Evolutionary conservation across 2,329 filamentous ascomycete species (phyloP).

Genomic region (Trichophyton verrucosum): DNA sequence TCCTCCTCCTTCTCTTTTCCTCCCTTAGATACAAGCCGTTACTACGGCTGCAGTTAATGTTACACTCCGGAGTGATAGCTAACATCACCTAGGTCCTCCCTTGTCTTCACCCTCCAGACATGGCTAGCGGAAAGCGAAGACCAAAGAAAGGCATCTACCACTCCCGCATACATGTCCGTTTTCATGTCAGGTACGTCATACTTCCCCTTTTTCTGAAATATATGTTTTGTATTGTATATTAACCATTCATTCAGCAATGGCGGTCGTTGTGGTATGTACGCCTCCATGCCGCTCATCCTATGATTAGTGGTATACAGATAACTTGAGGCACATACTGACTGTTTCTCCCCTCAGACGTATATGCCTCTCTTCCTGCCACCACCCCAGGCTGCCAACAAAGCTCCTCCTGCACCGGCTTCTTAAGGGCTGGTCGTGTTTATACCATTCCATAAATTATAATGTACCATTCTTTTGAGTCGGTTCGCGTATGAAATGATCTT

Average conservation of each 20-base stretch:
- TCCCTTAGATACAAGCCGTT: too few relatives aligned
- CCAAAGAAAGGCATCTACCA: conserved; percentile 47
- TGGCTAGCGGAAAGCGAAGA: conserved; percentile 39
- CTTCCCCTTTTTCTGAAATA: background rate
- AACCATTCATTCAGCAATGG: conserved; percentile 41
- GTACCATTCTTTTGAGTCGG: background rate
- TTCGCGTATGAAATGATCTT: background rate
- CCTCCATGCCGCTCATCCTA: background rate
- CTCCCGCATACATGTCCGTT: conserved; percentile 62
- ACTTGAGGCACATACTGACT: background rate
- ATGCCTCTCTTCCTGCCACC: conserved; percentile 54
- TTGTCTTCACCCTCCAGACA: conserved; percentile 37
- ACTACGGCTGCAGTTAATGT: background rate
- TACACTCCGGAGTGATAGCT: background rate
- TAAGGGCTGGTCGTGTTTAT: background rate
- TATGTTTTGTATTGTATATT: too few relatives aligned
- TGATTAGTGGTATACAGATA: background rate
- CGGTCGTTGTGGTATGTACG: conserved; percentile 39
- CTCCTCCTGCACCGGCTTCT: conserved; percentile 21
- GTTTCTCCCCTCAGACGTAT: conserved; percentile 37
- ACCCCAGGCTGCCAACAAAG: conserved; percentile 20
- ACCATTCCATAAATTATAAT: background rate
- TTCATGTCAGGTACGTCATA: conserved; percentile 61
- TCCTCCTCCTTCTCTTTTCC: too few relatives aligned
- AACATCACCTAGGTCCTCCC: conserved; percentile 29